Base-by-base conservation (phyloP, 2,329 filamentous ascomycete genomes). In the Zasmidium cellare region DNA sequence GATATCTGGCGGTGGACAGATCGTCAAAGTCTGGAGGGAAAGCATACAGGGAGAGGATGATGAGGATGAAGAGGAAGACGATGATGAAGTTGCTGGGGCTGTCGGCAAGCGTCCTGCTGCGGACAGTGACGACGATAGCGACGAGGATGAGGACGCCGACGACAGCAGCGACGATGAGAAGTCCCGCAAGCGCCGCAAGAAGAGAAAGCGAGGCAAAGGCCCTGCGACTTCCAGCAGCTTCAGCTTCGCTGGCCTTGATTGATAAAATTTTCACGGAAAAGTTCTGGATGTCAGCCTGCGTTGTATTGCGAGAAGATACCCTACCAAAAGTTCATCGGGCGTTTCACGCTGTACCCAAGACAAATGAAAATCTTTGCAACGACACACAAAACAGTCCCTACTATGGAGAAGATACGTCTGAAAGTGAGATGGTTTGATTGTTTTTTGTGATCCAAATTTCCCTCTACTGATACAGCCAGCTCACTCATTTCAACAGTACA, bases 21-120 rank as follows among this genome's bases (percentile, higher is more conserved):
- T 87, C 0, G 84, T 99, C 62, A 97, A 97, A 75, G 87, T 97
- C 1, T 99, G 94, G 94, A 86, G 86, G 60, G 86, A 94, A 71
- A 84, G 87, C 59, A 79, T 83, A n/a, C 79, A 79, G 57, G 72
- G 80, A 2, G 80, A 82, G 20, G 79, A 77, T 1, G 80, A 80
- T 0, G 82, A 83, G 0, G 81, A 80, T 1, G 80, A 79, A 0
- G 80, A 76, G 22, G 67, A 64, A 2, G 55, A 77, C 23, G 78
- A 79, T 0, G 78, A 76, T n/a, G 69, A 70, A 56, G 69, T 64
- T 25, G 70, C 71, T 11, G 25, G 25, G 6, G 25, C 6, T 28
- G 25, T 28, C 25, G 11, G 11, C 58, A 77, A 76, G 68, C 72
- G 66, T 25, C 80, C 83, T 20, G 79, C 77, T 23, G n/a, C 35